phyloP scores from a whole-genome alignment of 139 green algal genomes.

The Tetraselmis striata region DNA sequence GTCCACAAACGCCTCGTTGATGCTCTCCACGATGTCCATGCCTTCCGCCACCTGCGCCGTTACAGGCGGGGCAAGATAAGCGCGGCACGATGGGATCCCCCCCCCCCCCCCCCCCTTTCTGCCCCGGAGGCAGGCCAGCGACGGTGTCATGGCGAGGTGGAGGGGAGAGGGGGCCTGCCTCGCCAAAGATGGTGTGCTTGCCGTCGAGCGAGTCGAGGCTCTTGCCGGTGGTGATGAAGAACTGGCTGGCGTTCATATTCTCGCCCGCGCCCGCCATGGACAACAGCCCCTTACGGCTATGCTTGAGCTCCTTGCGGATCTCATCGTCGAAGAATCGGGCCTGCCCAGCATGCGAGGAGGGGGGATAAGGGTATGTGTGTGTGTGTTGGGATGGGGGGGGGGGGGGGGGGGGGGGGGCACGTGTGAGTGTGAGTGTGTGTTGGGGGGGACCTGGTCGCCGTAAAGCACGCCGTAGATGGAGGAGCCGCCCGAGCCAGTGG shows the following conservation, averaged over 20 bases:
- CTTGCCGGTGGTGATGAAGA: conserved; percentile 80
- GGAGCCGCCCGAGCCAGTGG: conserved; percentile 79
- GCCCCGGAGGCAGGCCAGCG: no score
- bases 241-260: conserved; percentile 80
- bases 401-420: no score
- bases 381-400: no score
- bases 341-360: no score
- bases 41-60: conserved; percentile 76
- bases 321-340: conserved; percentile 94
- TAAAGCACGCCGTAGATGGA: conserved; percentile 67
- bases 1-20: conserved; percentile 90
- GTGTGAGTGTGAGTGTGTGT: no score
- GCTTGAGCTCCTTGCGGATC: conserved; percentile 71
- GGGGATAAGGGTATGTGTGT: no score
- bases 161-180: no score
- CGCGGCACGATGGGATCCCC: neutral
- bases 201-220: conserved; percentile 80
- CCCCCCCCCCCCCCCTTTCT: neutral
- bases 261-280: conserved; percentile 77
- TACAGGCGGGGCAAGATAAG: no score
- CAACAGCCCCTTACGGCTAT: conserved; percentile 71
- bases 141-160: no score
- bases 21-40: conserved; percentile 77
- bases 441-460: conserved; percentile 2
- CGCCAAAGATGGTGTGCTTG: conserved; percentile 90